A percentile compares a stretch with the other conserved stretches of the same genome.
phyloP scores from a whole-genome alignment of 2,329 filamentous ascomycete genomes.

The Cladosporium sp. region DNA sequence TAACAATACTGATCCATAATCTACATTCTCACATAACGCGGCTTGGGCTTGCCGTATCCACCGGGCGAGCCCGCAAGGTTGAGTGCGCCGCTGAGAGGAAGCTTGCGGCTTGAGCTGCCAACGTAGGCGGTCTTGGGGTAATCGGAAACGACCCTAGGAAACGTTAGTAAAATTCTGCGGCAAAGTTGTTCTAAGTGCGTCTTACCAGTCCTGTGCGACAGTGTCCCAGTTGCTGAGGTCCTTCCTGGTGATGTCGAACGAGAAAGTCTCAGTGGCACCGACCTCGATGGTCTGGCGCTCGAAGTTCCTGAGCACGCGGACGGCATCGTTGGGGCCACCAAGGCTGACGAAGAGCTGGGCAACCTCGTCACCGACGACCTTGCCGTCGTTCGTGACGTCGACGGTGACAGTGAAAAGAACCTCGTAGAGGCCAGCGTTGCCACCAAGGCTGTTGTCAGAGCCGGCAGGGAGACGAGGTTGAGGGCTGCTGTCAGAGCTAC shows the following conservation, averaged over 20 bases:
- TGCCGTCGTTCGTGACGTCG: constrained; percentile 71
- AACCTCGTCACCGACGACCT: constrained; percentile 66
- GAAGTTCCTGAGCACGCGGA: constrained; percentile 72
- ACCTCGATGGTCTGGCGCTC: constrained; percentile 72
- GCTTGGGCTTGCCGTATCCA: constrained; percentile 12
- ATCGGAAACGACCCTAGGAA: constrained; percentile 52
- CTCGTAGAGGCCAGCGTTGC: constrained; percentile 66
- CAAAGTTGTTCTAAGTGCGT: background rate
- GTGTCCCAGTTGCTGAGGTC: constrained; percentile 89
- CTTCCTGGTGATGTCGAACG: constrained; percentile 68
- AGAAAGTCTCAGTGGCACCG: constrained; percentile 67
- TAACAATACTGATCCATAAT: background rate
- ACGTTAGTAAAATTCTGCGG: background rate
- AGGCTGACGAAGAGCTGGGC: constrained; percentile 76
- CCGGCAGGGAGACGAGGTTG: constrained; percentile 64
- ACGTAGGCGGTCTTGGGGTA: constrained; percentile 62
- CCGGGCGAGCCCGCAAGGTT: constrained; percentile 10
- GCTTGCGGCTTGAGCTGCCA: constrained; percentile 58
- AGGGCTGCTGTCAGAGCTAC: constrained; percentile 58
- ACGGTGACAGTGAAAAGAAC: constrained; percentile 67
- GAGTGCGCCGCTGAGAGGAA: constrained; percentile 46
- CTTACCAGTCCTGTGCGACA: constrained; percentile 73
- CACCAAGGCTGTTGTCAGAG: constrained; percentile 56
- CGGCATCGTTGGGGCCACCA: constrained; percentile 72
- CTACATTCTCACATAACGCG: constrained; percentile 10